Conservation (phyloP, 108 stramenopile species). For the Fragilariopsis cylindrus region DNA sequence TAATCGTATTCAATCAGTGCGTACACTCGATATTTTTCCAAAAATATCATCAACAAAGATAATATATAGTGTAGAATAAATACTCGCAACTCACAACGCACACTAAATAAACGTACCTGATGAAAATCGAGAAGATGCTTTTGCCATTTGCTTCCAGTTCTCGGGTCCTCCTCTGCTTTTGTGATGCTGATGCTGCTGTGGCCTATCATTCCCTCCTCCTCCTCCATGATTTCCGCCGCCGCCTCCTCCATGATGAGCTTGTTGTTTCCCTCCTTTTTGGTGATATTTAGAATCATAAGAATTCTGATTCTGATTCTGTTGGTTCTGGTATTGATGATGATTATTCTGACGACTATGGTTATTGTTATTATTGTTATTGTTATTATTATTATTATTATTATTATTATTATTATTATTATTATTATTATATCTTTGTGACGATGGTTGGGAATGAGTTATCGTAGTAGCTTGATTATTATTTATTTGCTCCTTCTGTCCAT, state of each 20-base stretch:
- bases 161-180: neutral
- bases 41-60: neutral
- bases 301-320: conserved; percentile 13
- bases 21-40: neutral
- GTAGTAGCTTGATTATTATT: neutral
- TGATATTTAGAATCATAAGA: neutral
- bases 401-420: neutral
- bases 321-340: neutral
- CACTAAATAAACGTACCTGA: conserved; percentile 10
- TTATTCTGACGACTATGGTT: neutral
- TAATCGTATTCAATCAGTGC: neutral
- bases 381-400: neutral
- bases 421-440: neutral
- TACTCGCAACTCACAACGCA: neutral
- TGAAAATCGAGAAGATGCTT: conserved; percentile 27
- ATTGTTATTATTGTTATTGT: neutral
- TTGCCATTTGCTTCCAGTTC: conserved; percentile 42
- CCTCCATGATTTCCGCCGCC: conserved; percentile 21
- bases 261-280: conserved; percentile 12
- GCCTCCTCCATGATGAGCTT: conserved; percentile 16
- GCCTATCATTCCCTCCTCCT: conserved; percentile 11
- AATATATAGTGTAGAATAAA: neutral
- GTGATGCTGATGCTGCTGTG: conserved; percentile 16
- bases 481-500: neutral
- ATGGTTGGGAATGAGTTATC: neutral